Evolutionary conservation across 2,329 filamentous ascomycete genomes (phyloP).

Genomic region (Onygenales sp.): DNA sequence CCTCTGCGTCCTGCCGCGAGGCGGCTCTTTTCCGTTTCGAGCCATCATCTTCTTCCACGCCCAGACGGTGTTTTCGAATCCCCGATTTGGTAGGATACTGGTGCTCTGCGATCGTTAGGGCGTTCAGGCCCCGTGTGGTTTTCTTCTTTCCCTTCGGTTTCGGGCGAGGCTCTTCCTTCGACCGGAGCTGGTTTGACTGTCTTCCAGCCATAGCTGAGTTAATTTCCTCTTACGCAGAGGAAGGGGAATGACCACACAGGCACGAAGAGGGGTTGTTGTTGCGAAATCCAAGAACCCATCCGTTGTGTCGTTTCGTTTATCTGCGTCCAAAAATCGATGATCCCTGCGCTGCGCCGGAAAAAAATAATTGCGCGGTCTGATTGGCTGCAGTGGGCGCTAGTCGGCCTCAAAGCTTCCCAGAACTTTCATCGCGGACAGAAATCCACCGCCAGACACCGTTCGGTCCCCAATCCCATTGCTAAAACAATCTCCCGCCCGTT

Average conservation of each 20-base stretch:
- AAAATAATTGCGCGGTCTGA: not conserved
- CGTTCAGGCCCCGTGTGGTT: constrained; percentile 44
- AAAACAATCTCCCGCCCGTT: too few relatives aligned
- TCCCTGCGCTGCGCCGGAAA: not conserved
- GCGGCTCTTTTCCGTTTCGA: constrained; percentile 28
- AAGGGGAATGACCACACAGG: not conserved
- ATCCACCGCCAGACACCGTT: not conserved
- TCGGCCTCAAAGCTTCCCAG: not conserved
- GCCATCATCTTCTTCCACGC: constrained; percentile 43
- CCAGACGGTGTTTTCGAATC: constrained; percentile 49
- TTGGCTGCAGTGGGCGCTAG: not conserved
- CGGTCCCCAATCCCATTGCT: too few relatives aligned
- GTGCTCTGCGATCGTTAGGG: constrained; percentile 55
- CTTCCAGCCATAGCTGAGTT: constrained; percentile 29
- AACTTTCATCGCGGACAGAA: not conserved
- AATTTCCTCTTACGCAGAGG: not conserved
- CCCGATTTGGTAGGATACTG: constrained; percentile 44
- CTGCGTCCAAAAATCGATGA: not conserved
- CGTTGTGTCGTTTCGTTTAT: not conserved
- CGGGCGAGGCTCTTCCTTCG: constrained; percentile 22
- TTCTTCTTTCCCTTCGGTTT: constrained; percentile 34
- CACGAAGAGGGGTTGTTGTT: not conserved
- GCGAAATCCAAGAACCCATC: not conserved
- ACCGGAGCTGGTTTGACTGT: constrained; percentile 30
- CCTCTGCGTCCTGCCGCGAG: constrained; percentile 32